Evolutionary conservation across 352 stramenopile genomes (phyloP), one percentile per base, ranked within the genome.

Genomic region (Plasmopara halstedii): DNA sequence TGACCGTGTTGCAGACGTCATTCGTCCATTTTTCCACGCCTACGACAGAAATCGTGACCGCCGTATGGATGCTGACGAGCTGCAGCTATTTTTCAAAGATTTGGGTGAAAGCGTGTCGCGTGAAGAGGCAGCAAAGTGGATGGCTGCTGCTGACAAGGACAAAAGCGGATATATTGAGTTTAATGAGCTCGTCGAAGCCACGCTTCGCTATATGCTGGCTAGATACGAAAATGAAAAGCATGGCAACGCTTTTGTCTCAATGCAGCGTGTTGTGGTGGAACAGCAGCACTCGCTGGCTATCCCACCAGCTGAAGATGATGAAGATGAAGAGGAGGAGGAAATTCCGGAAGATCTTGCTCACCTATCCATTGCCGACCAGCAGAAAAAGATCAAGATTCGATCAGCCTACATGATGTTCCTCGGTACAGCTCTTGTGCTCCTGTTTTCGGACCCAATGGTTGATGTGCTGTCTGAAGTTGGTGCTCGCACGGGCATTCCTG

Each of bases 391-490:
- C 64, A 98, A 98, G 65, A 65, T 94, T 27, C 86, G 88, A 47
- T 87, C 94, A 6, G 88, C 96, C 34, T 84, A 78, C 35, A 95
- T 97, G 72, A 97, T 99, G 62, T 70, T 85, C 37, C 50, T 97
- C 17, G 96, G 96, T 51, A 98, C 95, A 34, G 56, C 73, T 22
- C 67, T 99, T 19, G 95, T 99, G 42, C 68, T 97, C 7, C 45
- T 97, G 45, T 96, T 99, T 56, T 97, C 90, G 23, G 96, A 99
- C 77, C 95, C 96, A 25, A 98, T 99, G 89, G 95, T 99, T 2
- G 95, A 99, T 64, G 90, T 98, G 22, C 75, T 99, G 41, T 92
- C 86, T 23, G 92, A 97, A 52, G 81, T 98, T 35, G 95, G 94
- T 14, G 56, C 69, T 22, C 85, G 92, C 37, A 87, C 83, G 19